phyloP scores from a whole-genome alignment of 495 filamentous ascomycete genomes.

The Penicillium soppii region DNA sequence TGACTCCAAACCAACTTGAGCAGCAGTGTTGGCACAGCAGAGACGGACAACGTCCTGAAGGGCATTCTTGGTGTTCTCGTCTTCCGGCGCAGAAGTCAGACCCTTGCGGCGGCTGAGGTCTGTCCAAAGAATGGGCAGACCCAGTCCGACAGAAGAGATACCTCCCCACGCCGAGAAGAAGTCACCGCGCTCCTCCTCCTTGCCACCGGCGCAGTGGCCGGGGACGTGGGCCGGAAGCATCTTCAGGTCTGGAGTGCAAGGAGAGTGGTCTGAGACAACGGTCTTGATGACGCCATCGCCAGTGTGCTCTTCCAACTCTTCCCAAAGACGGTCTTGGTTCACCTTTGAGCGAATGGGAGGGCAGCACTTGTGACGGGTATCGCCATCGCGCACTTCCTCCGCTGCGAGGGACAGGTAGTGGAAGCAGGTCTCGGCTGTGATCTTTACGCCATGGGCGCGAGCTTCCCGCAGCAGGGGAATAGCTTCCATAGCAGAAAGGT shows the following conservation, averaged over 20 bases:
- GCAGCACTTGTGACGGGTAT: conserved; percentile 97
- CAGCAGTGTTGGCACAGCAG: conserved; percentile 84
- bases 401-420: conserved; percentile 93
- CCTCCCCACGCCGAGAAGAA: conserved; percentile 98
- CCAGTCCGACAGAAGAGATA: conserved; percentile 89
- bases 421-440: conserved; percentile 98
- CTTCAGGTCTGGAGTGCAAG: conserved; percentile 94
- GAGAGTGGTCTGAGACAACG: conserved; percentile 94
- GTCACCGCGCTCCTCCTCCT: conserved; percentile 54
- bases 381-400: conserved; percentile 81
- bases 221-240: conserved; percentile 70
- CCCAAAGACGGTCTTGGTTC: conserved; percentile 91
- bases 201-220: conserved; percentile 30
- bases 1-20: conserved; percentile 83
- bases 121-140: conserved; percentile 88
- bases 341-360: conserved; percentile 82
- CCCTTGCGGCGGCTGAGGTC: conserved; percentile 60
- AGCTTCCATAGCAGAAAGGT: conserved; percentile 89
- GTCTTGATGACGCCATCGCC: conserved; percentile 82
- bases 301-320: conserved; percentile 62
- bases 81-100: conserved; percentile 37
- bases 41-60: conserved; percentile 78
- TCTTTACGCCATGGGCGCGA: conserved; percentile 73
- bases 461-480: conserved; percentile 85
- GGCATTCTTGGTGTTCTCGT: conserved; percentile 41